Conservation (phyloP, 192 early-diverging fungal genomes). For the Polychytrium aggregatum region DNA sequence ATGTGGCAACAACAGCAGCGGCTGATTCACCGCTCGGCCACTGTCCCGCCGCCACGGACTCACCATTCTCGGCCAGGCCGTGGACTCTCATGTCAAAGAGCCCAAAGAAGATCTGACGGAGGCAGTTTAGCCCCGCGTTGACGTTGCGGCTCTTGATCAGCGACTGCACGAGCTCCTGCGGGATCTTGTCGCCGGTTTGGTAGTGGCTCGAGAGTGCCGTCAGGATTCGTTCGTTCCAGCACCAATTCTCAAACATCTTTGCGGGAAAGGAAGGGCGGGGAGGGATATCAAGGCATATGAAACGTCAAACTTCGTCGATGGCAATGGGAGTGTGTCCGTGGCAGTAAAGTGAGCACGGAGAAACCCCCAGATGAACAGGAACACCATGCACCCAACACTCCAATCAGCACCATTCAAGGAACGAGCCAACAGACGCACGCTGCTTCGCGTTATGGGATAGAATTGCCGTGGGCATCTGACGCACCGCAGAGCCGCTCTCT, state of each 20-base stretch:
- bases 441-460: too few species aligned
- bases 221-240: slow-evolving; percentile 23
- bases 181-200: slow-evolving; percentile 57
- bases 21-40: too few species aligned
- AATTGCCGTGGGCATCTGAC: too few species aligned
- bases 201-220: slow-evolving; percentile 54
- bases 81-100: slow-evolving; percentile 69
- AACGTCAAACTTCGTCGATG: neutral
- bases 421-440: slow-evolving; percentile 23
- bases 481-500: too few species aligned
- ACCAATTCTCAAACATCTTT: slow-evolving; percentile 20
- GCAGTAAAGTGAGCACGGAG: too few species aligned
- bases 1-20: too few species aligned
- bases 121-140: slow-evolving; percentile 56
- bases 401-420: neutral
- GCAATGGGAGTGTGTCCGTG: neutral
- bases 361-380: too few species aligned
- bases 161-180: slow-evolving; percentile 53
- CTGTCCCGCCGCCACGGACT: too few species aligned
- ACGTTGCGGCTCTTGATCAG: slow-evolving; percentile 67
- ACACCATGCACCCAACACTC: too few species aligned
- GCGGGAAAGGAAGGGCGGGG: too few species aligned
- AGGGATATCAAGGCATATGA: neutral
- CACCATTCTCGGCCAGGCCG: slow-evolving; percentile 32
- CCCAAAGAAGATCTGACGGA: slow-evolving; percentile 70